Base-by-base conservation (phyloP, 2,329 filamentous ascomycete species). In the Botrytis galanthina region DNA sequence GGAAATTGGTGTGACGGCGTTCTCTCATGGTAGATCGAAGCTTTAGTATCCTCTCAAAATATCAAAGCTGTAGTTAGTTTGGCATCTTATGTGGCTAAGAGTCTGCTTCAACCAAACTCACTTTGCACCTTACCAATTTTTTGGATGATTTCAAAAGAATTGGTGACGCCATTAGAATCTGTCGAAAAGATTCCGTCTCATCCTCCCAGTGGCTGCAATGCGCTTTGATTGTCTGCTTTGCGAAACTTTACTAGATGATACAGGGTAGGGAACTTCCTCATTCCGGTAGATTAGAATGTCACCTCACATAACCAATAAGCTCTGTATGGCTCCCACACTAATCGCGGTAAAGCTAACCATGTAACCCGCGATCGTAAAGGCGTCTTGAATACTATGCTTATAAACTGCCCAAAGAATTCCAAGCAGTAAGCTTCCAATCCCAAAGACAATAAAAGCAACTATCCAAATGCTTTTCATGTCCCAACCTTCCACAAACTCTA, bases 301-400 rank as follows among this genome's bases (percentile, higher is more conserved):
- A 26, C 29, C 39, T 71, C 29, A 77, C 70, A 68, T 72, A 6
- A 73, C 48, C 20, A 77, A 51, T 57, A 75, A 51, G 87, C 86
- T 73, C 48, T 75, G 76, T 14, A 76, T 14, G 61, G 74, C 76
- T 5, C 77, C 77, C 35, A 77, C 63, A 48, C 59, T 75, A 4
- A 78, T 63, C 6, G 72, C 73, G 26, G 71, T 72, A 48, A 77
- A 74, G 12, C 75, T 76, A n/a, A 75, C 72, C 72, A 77, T 75
- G 63, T 78, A 78, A 5, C 70, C 73, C 51, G 76, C 70, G 48
- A 77, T 74, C 7, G 75, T 57, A 51, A 77, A 78, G 7, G 75
- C 76, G 74, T 78, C 75, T 37, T 78, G 77, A 29, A 78, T 71
- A 69, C 73, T 75, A 62, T 77, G 75, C 32, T 71, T 54, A 71